Evolutionary conservation across 2,329 filamentous ascomycete species (phyloP).

Genomic region (Colletotrichum sp.): DNA sequence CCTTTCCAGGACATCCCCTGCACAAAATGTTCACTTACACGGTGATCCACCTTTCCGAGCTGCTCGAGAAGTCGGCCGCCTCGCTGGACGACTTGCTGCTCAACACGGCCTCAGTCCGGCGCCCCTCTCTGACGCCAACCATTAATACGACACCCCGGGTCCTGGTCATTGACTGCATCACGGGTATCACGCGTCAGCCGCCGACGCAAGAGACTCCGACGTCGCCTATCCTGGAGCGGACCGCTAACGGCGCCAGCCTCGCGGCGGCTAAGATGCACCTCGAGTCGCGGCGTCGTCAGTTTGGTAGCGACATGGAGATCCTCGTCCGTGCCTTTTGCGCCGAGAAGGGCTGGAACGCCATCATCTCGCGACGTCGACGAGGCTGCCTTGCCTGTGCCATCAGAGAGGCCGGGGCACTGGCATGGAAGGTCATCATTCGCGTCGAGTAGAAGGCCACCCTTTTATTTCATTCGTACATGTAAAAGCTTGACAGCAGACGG

Average conservation of each 20-base stretch:
- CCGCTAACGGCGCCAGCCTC: conserved; percentile 40
- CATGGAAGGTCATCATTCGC: conserved; percentile 70
- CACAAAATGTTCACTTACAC: conserved; percentile 68
- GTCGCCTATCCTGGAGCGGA: conserved; percentile 50
- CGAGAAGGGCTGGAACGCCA: conserved; percentile 74
- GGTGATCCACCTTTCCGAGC: conserved; percentile 62
- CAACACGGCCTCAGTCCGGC: conserved; percentile 35
- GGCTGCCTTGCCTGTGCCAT: conserved; percentile 78
- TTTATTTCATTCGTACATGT: neutral
- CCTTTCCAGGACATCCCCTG: conserved; percentile 59
- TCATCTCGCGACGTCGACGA: conserved; percentile 70
- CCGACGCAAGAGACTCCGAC: conserved; percentile 50
- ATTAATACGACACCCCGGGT: conserved; percentile 43
- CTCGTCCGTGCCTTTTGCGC: conserved; percentile 76
- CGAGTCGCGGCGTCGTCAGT: conserved; percentile 61
- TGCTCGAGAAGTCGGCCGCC: conserved; percentile 52
- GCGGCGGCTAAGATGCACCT: conserved; percentile 59
- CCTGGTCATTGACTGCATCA: conserved; percentile 69
- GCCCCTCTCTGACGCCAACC: conserved; percentile 32
- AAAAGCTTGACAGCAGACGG: neutral
- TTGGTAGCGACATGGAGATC: conserved; percentile 71
- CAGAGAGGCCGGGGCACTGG: conserved; percentile 74
- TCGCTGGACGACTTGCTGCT: conserved; percentile 52
- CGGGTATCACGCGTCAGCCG: conserved; percentile 49
- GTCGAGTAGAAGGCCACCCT: conserved; percentile 47